Evolutionary conservation across 73 alveolate genomes (phyloP).

Genomic region (Blepharisma japonicum): DNA sequence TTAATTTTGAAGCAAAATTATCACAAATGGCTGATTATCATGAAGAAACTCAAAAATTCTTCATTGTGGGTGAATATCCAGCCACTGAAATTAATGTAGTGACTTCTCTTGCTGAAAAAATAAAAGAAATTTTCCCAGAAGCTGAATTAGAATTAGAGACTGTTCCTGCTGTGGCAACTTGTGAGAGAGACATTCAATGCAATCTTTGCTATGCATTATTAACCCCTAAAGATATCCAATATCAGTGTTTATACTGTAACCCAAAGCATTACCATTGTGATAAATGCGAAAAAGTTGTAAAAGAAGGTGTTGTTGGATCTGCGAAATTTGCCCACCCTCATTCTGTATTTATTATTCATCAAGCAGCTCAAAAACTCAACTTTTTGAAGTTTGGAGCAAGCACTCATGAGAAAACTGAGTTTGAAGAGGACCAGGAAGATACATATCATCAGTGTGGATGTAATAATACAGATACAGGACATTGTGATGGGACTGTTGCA

Average conservation of each 20-base stretch:
- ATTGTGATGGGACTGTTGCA: slow-evolving; percentile 33
- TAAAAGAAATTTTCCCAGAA: no score
- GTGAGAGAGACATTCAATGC: background rate
- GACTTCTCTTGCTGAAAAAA: no score
- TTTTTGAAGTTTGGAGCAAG: background rate
- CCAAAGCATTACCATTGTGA: slow-evolving; percentile 29
- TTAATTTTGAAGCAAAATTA: no score
- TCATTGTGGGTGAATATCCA: no score
- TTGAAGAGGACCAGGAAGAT: background rate
- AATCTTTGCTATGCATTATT: background rate
- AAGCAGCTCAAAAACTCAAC: slow-evolving; percentile 10
- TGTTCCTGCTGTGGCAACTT: no score
- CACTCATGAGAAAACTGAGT: background rate
- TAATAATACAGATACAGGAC: slow-evolving; percentile 12
- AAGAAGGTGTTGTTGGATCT: slow-evolving; percentile 9
- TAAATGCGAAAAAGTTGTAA: background rate
- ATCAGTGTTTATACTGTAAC: slow-evolving; percentile 27
- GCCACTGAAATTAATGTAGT: no score
- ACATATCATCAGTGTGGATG: slow-evolving; percentile 15
- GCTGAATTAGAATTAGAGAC: no score
- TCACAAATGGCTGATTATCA: no score
- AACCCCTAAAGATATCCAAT: background rate
- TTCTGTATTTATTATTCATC: background rate
- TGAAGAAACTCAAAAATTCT: no score
- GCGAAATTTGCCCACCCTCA: slow-evolving; percentile 31